Evolutionary conservation across 2,329 filamentous ascomycete species (phyloP).

Genomic region (Golovinomyces cichoracearum): DNA sequence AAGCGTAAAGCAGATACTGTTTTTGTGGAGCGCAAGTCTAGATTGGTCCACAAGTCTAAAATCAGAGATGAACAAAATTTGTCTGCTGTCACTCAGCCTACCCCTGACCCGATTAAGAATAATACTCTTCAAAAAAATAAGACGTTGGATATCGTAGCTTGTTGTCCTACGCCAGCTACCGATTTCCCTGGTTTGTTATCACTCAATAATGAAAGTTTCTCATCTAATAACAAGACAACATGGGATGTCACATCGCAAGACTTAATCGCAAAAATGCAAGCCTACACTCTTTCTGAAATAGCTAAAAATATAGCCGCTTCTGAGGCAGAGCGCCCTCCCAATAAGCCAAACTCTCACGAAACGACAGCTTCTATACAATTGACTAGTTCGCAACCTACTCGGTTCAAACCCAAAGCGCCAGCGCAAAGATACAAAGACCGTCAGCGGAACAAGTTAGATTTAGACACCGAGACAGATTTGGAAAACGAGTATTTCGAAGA

Average conservation of each 20-base stretch:
- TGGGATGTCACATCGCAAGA: conserved; percentile 17
- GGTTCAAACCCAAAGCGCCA: conserved; percentile 30
- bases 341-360: conserved; percentile 2
- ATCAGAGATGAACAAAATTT: conserved; percentile 3
- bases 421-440: conserved; percentile 29
- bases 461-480: conserved; percentile 9
- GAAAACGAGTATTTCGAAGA: conserved; percentile 17
- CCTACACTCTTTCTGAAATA: conserved; percentile 33
- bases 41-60: conserved; percentile 2
- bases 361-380: background rate
- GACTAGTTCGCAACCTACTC: conserved; percentile 15
- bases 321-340: conserved; percentile 3
- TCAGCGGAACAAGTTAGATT: conserved; percentile 20
- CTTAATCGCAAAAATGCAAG: conserved; percentile 29
- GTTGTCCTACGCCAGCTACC: conserved; percentile 4
- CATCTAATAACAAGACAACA: conserved; percentile 17
- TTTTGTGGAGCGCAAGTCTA: conserved; percentile 28
- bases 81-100: background rate
- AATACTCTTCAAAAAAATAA: conserved; percentile 8
- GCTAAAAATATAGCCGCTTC: conserved; percentile 13
- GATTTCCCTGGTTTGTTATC: conserved; percentile 2
- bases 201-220: conserved; percentile 14
- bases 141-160: conserved; percentile 8
- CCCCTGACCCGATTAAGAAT: background rate
- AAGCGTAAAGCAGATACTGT: conserved; percentile 16